Evolutionary conservation across 176 grass and related monocot species (phyloP), one percentile per base, ranked within the genome.

Genomic region (Oropetium thomaeum): DNA sequence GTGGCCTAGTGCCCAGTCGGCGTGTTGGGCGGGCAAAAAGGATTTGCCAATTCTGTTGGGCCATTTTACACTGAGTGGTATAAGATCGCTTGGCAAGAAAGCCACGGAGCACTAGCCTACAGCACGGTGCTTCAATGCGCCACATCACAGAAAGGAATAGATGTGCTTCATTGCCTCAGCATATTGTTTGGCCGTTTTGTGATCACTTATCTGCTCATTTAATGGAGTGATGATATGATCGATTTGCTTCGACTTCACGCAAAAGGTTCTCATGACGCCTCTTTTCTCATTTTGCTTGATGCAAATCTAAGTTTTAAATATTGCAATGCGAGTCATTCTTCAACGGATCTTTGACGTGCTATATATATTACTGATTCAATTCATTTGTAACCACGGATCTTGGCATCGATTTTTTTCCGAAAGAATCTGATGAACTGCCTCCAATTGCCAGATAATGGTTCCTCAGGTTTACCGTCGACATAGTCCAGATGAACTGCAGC

Each of bases 121-220:
- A 13, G 31, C 38, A 27, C 47, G 30, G n/a, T 29, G 54, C 82
- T 65, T 73, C 49, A 82, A 77, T 82, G 85, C 73, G 79, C 85
- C 79, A 77, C 85, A 58, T 82, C 73, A 17, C 58, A 77, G 48
- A 77, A 64, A 11, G 57, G 32, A 33, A 20, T 4, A 51, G 9
- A 22, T 9, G 57, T 72, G 79, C 19, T 48, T 27, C 62, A 52
- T 66, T 48, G 65, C n/a, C 31, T 67, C 75, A 64, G 20, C 26
- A 31, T 41, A 69, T 19, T 19, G 60, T 54, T 40, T 8, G 55
- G 45, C 17, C 13, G 30, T 71, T 82, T 20, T 14, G 38, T 20
- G 38, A 31, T 71, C 17, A 23, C 27, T 71, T 71, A 20, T 82
- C 58, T n/a, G 17, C 38, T 39, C 47, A 30, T 65, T 25, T 35